Evolutionary conservation across 2,329 filamentous ascomycete genomes (phyloP).

Genomic region (Phyllosticta capitalensis): DNA sequence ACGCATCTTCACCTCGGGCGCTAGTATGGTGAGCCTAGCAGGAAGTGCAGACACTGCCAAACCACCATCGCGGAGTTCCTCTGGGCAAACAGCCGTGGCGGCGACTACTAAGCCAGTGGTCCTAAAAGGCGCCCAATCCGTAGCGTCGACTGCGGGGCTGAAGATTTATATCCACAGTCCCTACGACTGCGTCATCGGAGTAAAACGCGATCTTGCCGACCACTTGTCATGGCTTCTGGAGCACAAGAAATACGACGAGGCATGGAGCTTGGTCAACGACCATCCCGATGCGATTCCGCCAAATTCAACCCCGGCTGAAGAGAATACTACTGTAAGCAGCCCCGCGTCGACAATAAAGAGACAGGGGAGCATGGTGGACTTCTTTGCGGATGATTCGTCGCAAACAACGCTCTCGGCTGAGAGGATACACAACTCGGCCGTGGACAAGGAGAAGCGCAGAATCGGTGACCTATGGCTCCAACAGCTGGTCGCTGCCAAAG

Average conservation of each 20-base stretch:
- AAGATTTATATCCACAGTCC: constrained; percentile 95
- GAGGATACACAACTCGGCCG: constrained; percentile 50
- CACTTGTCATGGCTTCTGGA: constrained; percentile 80
- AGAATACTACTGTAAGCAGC: constrained; percentile 31
- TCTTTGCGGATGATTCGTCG: constrained; percentile 62
- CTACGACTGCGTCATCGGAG: constrained; percentile 89
- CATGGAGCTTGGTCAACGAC: constrained; percentile 82
- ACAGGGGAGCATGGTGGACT: constrained; percentile 45
- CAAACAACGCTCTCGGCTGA: constrained; percentile 54
- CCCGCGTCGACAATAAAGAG: constrained; percentile 29
- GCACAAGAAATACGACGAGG: constrained; percentile 68
- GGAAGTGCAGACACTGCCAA: constrained; percentile 28
- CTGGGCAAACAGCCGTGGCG: constrained; percentile 12
- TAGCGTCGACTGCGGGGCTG: constrained; percentile 47
- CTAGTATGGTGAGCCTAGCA: constrained; percentile 53
- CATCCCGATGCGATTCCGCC: constrained; percentile 58
- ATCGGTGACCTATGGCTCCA: constrained; percentile 92
- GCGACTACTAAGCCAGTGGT: not conserved
- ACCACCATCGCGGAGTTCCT: constrained; percentile 8
- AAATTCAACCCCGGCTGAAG: constrained; percentile 28
- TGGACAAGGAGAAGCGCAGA: constrained; percentile 77
- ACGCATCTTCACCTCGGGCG: constrained; percentile 75
- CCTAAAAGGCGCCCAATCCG: constrained; percentile 33
- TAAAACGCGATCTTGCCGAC: constrained; percentile 77
- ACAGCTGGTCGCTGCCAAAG: constrained; percentile 62